phyloP scores from a whole-genome alignment of 2,329 filamentous ascomycete genomes.

The Eutypa lata region DNA sequence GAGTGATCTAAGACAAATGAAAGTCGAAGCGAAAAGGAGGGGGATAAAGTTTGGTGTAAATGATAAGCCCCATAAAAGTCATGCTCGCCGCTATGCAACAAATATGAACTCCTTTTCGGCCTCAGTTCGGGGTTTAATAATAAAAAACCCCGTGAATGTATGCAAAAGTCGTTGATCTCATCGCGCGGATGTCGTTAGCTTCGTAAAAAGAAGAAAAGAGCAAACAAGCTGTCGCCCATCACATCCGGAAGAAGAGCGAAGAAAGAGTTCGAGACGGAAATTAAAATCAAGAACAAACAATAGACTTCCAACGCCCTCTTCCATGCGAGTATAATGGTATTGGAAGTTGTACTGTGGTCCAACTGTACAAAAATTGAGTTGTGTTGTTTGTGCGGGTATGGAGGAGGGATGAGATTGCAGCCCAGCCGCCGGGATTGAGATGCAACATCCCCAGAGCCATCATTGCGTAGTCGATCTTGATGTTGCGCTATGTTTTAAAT shows the following conservation, averaged over 20 bases:
- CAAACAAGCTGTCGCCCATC: not conserved
- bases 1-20: not conserved
- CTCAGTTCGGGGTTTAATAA: too few relatives aligned
- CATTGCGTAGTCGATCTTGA: not conserved
- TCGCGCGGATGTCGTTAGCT: not conserved
- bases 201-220: not conserved
- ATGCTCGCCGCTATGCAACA: not conserved
- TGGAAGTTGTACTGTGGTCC: conserved; percentile 15
- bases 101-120: not conserved
- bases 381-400: too few relatives aligned
- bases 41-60: not conserved
- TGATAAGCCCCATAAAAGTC: not conserved
- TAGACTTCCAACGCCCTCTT: too few relatives aligned
- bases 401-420: too few relatives aligned
- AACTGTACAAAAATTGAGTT: conserved; percentile 14
- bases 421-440: not conserved
- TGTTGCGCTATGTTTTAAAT: not conserved
- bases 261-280: too few relatives aligned
- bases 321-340: conserved; percentile 2
- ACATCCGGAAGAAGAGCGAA: too few relatives aligned
- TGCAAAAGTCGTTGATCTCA: not conserved
- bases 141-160: not conserved
- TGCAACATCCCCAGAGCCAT: conserved; percentile 5
- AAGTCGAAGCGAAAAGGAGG: too few relatives aligned
- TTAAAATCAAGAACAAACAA: too few relatives aligned